Evolutionary conservation across 1,139 yeast species (phyloP).

Genomic region (Debaryomyces nepalensis): DNA sequence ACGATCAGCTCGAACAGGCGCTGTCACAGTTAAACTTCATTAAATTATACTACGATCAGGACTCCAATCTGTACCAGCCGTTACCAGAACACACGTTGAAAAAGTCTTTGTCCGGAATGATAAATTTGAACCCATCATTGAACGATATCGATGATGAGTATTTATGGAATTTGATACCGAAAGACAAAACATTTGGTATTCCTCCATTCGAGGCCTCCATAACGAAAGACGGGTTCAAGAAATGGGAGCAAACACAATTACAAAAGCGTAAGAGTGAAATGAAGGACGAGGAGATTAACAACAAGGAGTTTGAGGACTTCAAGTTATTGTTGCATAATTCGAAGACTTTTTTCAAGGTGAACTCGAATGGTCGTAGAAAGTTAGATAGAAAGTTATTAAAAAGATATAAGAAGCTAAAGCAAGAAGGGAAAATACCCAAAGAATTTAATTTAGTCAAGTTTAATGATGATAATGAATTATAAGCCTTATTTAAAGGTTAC

Average conservation of each 20-base stretch:
- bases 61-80: slow-evolving; percentile 31
- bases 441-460: slow-evolving; percentile 13
- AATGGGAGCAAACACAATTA: slow-evolving; percentile 41
- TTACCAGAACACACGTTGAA: slow-evolving; percentile 45
- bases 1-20: slow-evolving; percentile 31
- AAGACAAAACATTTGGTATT: slow-evolving; percentile 38
- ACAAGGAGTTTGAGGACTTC: slow-evolving; percentile 30
- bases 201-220: slow-evolving; percentile 40
- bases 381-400: slow-evolving; percentile 37
- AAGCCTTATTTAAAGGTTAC: slow-evolving; percentile 2
- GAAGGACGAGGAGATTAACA: slow-evolving; percentile 21
- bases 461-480: slow-evolving; percentile 17
- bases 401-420: slow-evolving; percentile 32
- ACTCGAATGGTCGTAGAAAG: slow-evolving; percentile 30
- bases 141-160: slow-evolving; percentile 46
- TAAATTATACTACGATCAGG: slow-evolving; percentile 35
- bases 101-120: slow-evolving; percentile 47
- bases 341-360: slow-evolving; percentile 29
- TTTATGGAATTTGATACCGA: slow-evolving; percentile 47
- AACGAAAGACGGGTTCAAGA: slow-evolving; percentile 34
- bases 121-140: slow-evolving; percentile 41
- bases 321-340: slow-evolving; percentile 24
- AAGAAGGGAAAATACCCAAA: slow-evolving; percentile 28
- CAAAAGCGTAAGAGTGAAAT: slow-evolving; percentile 25
- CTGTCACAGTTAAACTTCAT: slow-evolving; percentile 33